Conservation (phyloP, 208 protist genomes). For the Vickermania spadyakhi region DNA sequence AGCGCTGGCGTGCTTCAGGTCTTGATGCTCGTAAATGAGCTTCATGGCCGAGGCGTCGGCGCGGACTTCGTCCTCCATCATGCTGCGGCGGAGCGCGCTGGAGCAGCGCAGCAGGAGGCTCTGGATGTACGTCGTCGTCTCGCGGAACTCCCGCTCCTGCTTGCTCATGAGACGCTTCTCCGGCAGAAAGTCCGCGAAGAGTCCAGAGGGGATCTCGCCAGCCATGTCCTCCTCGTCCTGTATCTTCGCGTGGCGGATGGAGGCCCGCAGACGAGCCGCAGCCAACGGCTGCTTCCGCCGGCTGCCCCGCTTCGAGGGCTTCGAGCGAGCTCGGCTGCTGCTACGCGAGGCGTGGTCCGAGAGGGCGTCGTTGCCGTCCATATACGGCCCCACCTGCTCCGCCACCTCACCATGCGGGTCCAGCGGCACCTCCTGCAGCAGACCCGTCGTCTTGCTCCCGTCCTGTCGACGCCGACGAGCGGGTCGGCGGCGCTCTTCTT, state of each 20-base stretch:
- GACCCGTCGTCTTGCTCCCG: background rate
- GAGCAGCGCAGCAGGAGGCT: background rate
- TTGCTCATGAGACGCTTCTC: background rate
- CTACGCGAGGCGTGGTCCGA: background rate
- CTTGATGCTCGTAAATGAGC: conserved; percentile 25
- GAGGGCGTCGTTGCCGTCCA: background rate
- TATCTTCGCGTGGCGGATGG: background rate
- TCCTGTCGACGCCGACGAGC: background rate
- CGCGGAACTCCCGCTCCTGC: conserved; percentile 13
- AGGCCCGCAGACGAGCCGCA: background rate
- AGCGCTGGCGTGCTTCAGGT: conserved; percentile 8
- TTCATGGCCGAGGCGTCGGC: conserved; percentile 18
- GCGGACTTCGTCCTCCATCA: conserved; percentile 28
- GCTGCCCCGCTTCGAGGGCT: background rate
- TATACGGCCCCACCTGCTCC: background rate
- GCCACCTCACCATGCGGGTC: background rate
- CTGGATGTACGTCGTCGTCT: conserved; percentile 15
- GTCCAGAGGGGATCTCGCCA: background rate
- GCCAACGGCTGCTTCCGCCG: background rate
- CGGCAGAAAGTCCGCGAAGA: background rate
- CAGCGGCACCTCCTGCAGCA: background rate
- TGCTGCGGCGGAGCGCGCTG: conserved; percentile 6
- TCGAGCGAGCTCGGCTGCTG: background rate
- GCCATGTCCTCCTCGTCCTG: background rate
- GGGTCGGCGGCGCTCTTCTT: background rate